Evolutionary conservation across 305 asterid species (phyloP), one percentile per base, ranked within the genome.

Genomic region (Rubia tinctorum): DNA sequence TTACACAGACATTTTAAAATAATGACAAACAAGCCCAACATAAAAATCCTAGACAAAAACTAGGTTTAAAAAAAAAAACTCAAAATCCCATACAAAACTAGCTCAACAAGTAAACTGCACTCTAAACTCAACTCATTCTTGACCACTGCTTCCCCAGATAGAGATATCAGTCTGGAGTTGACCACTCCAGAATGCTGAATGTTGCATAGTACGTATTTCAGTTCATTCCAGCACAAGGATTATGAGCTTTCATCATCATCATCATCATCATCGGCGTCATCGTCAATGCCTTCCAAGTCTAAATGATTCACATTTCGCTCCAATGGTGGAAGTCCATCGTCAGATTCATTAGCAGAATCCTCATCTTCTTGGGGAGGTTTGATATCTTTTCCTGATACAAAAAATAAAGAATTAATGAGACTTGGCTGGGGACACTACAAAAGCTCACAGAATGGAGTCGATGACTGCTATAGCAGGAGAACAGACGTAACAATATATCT

Each of bases 241-340:
- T 53, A 53, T 53, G 59, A 53, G 59, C 66, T 60, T 60, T 60
- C 39, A 27, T 58, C 15, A 60, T 22, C 66, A 6, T 5, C 22
- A 15, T 15, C 69, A 10, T 39, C 86, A 69, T 86, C 83, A 72
- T 3, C n/a, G n/a, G n/a, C n/a, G n/a, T 91, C 95, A 65, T 90
- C 92, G 13, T 73, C 90, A 51, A 81, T 80, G 53, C 83, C 91
- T 72, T 83, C 96, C 87, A 89, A 62, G 72, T 71, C 4, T 23
- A 89, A 69, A 79, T 88, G 97, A 82, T 93, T 93, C 90, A 90
- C 84, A 82, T 93, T 93, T 80, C 88, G 89, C 58, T 93, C 96
- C 25, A 93, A 89, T 44, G 98, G 98, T 44, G 96, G 98, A 71
- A 93, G 96, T 45, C 94, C 96, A 69, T 93, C 96, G 39, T 93